Conservation (phyloP, 2,329 filamentous ascomycete species). For the Aspergillus pseudotamarii region DNA sequence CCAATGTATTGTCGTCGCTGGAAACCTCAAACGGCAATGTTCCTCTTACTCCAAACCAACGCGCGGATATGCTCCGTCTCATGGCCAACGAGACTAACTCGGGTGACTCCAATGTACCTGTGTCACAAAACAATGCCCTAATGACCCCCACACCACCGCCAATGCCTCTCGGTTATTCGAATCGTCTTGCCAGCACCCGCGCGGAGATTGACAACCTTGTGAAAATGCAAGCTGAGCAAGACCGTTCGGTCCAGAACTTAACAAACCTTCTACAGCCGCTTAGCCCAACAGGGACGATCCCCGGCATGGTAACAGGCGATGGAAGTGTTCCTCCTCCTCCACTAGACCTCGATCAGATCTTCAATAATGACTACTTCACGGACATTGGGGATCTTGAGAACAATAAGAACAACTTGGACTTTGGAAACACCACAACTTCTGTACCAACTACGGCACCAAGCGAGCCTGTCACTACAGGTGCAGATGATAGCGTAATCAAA, state of each 20-base stretch:
- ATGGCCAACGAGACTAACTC: slow-evolving; percentile 51
- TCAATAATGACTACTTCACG: slow-evolving; percentile 60
- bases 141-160: slow-evolving; percentile 58
- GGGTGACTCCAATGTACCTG: slow-evolving; percentile 40
- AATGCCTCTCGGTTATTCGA: slow-evolving; percentile 53
- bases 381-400: slow-evolving; percentile 41
- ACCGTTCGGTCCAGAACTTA: slow-evolving; percentile 73
- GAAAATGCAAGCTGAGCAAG: slow-evolving; percentile 77
- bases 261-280: slow-evolving; percentile 75
- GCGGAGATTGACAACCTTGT: slow-evolving; percentile 78
- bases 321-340: slow-evolving; percentile 46
- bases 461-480: slow-evolving; percentile 21
- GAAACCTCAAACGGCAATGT: slow-evolving; percentile 47
- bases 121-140: slow-evolving; percentile 57
- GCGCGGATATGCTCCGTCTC: slow-evolving; percentile 51
- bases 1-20: slow-evolving; percentile 48
- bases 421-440: slow-evolving; percentile 23
- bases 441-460: slow-evolving; percentile 21
- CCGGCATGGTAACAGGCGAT: slow-evolving; percentile 59
- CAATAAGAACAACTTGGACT: slow-evolving; percentile 28
- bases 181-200: slow-evolving; percentile 64
- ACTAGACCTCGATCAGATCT: slow-evolving; percentile 61
- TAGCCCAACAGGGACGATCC: slow-evolving; percentile 77
- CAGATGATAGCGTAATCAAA: slow-evolving; percentile 26
- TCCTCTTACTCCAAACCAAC: slow-evolving; percentile 48